phyloP scores from a whole-genome alignment of 176 grass and related monocot species.

The Dactylis glomerata region DNA sequence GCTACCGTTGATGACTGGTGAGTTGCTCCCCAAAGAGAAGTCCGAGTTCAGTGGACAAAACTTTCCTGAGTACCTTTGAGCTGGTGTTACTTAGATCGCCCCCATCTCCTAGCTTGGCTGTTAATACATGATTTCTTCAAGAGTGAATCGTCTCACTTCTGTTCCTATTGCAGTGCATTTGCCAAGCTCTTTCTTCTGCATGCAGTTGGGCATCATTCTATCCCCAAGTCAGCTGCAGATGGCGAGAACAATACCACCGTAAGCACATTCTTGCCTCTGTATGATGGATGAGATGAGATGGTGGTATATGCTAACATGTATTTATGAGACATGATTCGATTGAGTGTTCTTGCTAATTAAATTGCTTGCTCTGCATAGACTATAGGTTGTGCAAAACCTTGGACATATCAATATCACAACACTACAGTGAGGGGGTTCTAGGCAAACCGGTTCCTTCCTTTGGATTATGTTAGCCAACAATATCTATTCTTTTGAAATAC shows the following conservation, averaged over 20 bases:
- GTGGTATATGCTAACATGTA: background rate
- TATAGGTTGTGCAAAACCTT: constrained; percentile 2
- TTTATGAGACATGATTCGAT: constrained; percentile 1
- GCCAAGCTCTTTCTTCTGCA: background rate
- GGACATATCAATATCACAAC: background rate
- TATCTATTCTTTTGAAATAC: background rate
- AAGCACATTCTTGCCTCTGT: constrained; percentile 9
- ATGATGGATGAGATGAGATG: background rate
- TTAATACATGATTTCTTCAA: constrained; percentile 35
- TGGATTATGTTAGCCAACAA: background rate
- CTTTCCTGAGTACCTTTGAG: constrained; percentile 26
- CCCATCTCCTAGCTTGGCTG: constrained; percentile 16
- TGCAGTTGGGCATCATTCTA: constrained; percentile 25
- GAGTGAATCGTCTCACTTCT: constrained; percentile 13
- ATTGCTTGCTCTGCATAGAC: constrained; percentile 18
- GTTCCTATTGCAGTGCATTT: background rate
- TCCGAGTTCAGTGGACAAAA: constrained; percentile 25
- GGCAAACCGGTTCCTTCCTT: background rate
- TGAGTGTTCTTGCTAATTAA: constrained; percentile 21
- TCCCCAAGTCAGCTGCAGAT: constrained; percentile 14
- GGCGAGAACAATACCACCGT: background rate
- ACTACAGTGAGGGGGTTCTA: constrained; percentile 23
- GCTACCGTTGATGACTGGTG: background rate
- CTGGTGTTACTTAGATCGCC: background rate
- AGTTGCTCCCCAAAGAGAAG: background rate